These are phyloP conservation scores for Coemansia sp. DNA, from an alignment of 192 early-diverging fungal species.

Conservation along the genomic window DNA sequence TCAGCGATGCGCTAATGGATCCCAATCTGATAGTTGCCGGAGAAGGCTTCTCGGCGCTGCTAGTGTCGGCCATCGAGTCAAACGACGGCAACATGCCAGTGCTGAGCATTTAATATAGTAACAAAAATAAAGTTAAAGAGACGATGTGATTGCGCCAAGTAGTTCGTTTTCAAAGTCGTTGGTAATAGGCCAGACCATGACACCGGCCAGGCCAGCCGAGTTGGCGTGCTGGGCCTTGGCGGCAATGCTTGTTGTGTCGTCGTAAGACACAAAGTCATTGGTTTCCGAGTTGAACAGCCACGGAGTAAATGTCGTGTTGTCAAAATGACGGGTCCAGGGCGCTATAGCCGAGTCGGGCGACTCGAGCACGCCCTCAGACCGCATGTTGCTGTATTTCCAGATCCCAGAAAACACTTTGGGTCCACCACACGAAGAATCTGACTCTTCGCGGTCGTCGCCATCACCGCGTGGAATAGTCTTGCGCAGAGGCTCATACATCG, in stretches of 20 bases:
- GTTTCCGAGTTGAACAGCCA: constrained; percentile 69
- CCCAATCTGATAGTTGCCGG: constrained; percentile 11
- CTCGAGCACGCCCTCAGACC: constrained; percentile 57
- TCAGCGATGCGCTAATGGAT: constrained; percentile 21
- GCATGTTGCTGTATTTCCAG: constrained; percentile 67
- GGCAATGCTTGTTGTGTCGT: constrained; percentile 56
- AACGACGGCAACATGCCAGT: constrained; percentile 31
- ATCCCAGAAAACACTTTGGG: constrained; percentile 59
- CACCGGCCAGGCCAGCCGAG: constrained; percentile 57
- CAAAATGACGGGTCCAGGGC: constrained; percentile 65
- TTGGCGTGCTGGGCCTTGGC: constrained; percentile 54
- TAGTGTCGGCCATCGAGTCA: constrained; percentile 29
- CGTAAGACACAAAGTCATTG: constrained; percentile 68
- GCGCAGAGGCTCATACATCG: constrained; percentile 42
- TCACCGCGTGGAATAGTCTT: constrained; percentile 59
- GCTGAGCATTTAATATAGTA: constrained; percentile 14
- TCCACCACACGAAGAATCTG: constrained; percentile 40
- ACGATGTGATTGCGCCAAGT: constrained; percentile 15
- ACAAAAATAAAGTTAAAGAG: constrained; percentile 1
- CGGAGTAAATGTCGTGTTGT: constrained; percentile 61
- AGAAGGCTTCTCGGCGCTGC: constrained; percentile 25
- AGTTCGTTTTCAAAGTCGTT: constrained; percentile 65
- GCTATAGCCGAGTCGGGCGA: constrained; percentile 47
- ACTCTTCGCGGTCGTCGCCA: constrained; percentile 51
- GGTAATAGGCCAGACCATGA: constrained; percentile 72